Evolutionary conservation across 2,329 filamentous ascomycete species (phyloP), one percentile per base, ranked within the genome.

Genomic region (Aspergillus pseudoviridinutans): DNA sequence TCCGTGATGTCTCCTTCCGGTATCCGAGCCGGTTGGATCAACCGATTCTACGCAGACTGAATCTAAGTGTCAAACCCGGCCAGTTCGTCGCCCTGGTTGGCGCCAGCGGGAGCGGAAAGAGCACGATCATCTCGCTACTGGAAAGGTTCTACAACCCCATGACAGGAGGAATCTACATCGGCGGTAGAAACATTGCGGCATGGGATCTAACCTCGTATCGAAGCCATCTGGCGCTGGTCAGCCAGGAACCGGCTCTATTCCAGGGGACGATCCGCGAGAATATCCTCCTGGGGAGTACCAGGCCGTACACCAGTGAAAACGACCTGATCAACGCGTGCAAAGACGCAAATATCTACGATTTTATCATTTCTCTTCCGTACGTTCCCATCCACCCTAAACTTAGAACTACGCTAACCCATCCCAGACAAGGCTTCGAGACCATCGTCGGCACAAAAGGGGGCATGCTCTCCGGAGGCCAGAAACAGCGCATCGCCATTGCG

Each of bases 61-160:
- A 93, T 58, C 59, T 79, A 49, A 77, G 70, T 4, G 75, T 79
- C 59, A 74, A 77, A 56, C 76, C 77, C 22, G 77, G 77, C 10
- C 76, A 80, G 61, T 79, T 79, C 60, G 67, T 80, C 72, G 94
- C 93, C 0, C 83, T 97, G 1, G 94, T 97, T 8, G 94, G 94
- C 17, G 88, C 93, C 0, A 94, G 89, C 49, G 93, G 94, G 2
- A 96, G 92, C 69, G 94, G 94, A 57, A 97, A 99, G 79, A 91
- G 87, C 51, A 97, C 94, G 0, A 95, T 92, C 0, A 96, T 97
- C 70, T 89, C 91, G 2, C 82, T 97, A 3, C 80, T 97, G 29
- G 93, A 97, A 73, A 88, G 94, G 32, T 97, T 97, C 78, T 97
- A 97, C 71, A 92, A 97, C 66, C 90, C 92, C 0, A 81, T 94